These are phyloP conservation scores for Bassia scoparia DNA, from an alignment of 148 eudicot species.

Conservation along the genomic window DNA sequence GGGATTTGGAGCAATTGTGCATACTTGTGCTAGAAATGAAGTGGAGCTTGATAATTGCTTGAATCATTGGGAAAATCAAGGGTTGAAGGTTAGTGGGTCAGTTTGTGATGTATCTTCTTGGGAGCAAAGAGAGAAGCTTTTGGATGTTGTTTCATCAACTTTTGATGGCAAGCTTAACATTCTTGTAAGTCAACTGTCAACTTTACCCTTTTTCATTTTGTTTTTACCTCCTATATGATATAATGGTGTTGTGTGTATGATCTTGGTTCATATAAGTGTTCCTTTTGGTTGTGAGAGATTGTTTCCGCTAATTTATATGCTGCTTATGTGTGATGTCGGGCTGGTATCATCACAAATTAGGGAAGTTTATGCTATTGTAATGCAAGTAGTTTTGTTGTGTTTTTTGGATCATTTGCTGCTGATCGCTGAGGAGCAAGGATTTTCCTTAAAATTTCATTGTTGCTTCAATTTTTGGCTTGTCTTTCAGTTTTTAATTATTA, in stretches of 20 bases:
- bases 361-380: background rate
- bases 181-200: conserved; percentile 37
- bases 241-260: background rate
- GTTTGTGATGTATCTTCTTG: conserved; percentile 56
- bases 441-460: background rate
- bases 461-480: background rate
- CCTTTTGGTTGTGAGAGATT: background rate
- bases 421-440: background rate
- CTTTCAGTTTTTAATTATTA: background rate
- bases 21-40: conserved; percentile 61
- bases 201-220: background rate
- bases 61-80: conserved; percentile 48
- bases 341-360: background rate
- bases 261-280: background rate
- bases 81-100: conserved; percentile 51
- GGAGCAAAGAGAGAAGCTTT: conserved; percentile 42
- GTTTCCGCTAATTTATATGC: background rate
- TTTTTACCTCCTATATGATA: background rate
- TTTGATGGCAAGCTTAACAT: conserved; percentile 65
- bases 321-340: background rate
- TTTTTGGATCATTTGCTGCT: background rate
- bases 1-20: conserved; percentile 62
- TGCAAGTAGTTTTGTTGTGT: too few species aligned
- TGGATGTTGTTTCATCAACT: conserved; percentile 36
- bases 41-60: conserved; percentile 43